Evolutionary conservation across 2,329 filamentous ascomycete genomes (phyloP).

Genomic region (Stachybotrys elegans): DNA sequence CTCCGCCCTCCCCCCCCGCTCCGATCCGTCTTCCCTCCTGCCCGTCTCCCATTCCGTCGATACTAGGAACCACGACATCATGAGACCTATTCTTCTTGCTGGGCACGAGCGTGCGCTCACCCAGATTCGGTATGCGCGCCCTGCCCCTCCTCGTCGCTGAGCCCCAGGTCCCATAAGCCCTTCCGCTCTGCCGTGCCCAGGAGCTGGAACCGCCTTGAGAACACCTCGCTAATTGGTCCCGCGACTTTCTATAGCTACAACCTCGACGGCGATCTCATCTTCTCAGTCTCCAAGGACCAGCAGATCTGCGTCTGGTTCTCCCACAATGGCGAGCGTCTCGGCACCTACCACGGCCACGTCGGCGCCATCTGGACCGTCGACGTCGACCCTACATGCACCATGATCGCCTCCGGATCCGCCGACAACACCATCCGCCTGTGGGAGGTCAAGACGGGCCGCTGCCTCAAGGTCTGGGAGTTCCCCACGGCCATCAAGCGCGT

Average conservation of each 20-base stretch:
- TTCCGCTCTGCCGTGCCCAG: slow-evolving; percentile 1
- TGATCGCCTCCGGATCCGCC: slow-evolving; percentile 91
- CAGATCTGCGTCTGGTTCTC: slow-evolving; percentile 95
- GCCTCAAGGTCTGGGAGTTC: slow-evolving; percentile 97
- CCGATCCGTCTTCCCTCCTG: slow-evolving; percentile 14
- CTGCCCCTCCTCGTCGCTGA: slow-evolving; percentile 3
- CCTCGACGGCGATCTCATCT: slow-evolving; percentile 92
- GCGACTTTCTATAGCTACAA: slow-evolving; percentile 59
- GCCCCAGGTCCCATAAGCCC: too few species aligned
- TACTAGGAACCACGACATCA: slow-evolving; percentile 42
- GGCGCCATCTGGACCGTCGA: slow-evolving; percentile 99
- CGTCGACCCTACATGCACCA: slow-evolving; percentile 83
- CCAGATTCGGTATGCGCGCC: slow-evolving; percentile 71
- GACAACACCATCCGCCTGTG: slow-evolving; percentile 98
- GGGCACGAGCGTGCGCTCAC: slow-evolving; percentile 96
- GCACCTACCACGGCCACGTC: slow-evolving; percentile 94
- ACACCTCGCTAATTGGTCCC: not conserved
- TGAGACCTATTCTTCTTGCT: slow-evolving; percentile 94
- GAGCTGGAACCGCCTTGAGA: not conserved
- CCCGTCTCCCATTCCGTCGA: slow-evolving; percentile 3
- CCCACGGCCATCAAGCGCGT: slow-evolving; percentile 95
- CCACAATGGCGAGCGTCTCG: slow-evolving; percentile 95
- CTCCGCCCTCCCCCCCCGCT: slow-evolving; percentile 18
- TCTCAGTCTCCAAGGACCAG: slow-evolving; percentile 94
- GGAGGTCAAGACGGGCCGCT: slow-evolving; percentile 89